These are phyloP conservation scores for Dovyalis caffra DNA, from an alignment of 345 rosid genomes.

Conservation along the genomic window DNA sequence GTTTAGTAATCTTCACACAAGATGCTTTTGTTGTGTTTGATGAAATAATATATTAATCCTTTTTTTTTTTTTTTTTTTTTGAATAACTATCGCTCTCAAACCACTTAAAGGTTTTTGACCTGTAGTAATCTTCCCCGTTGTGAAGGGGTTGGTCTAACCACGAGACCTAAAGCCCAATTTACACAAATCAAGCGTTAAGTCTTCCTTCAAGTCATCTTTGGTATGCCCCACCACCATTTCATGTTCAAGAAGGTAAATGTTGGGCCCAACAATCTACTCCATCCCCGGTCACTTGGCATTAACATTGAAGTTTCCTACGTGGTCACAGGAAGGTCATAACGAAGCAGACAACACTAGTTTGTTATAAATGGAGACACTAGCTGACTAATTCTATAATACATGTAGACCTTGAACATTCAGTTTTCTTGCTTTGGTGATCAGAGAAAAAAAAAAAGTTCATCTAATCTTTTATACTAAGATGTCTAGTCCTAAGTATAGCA, in stretches of 20 bases:
- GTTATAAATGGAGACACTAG: too few species aligned
- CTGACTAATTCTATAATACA: too few species aligned
- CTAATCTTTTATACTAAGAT: neutral
- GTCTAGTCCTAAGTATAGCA: neutral
- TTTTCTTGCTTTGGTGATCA: too few species aligned
- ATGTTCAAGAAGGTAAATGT: neutral
- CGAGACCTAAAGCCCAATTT: neutral
- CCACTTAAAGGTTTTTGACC: too few species aligned
- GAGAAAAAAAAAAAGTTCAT: too few species aligned
- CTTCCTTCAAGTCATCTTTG: slow-evolving; percentile 5
- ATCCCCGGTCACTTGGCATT: slow-evolving; percentile 14
- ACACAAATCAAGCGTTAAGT: neutral
- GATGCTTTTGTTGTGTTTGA: too few species aligned
- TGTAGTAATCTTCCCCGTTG: slow-evolving; percentile 3
- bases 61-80: too few species aligned
- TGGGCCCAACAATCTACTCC: neutral
- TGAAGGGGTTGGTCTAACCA: slow-evolving; percentile 2
- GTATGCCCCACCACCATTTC: neutral
- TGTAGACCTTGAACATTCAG: too few species aligned
- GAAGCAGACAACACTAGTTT: slow-evolving; percentile 19
- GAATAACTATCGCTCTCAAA: too few species aligned
- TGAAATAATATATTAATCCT: too few species aligned
- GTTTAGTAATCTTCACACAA: too few species aligned
- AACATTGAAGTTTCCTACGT: slow-evolving; percentile 42
- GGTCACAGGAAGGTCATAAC: slow-evolving; percentile 31